Evolutionary conservation across 305 asterid species (phyloP), one percentile per base, ranked within the genome.

Genomic region (Rubia peregrina): DNA sequence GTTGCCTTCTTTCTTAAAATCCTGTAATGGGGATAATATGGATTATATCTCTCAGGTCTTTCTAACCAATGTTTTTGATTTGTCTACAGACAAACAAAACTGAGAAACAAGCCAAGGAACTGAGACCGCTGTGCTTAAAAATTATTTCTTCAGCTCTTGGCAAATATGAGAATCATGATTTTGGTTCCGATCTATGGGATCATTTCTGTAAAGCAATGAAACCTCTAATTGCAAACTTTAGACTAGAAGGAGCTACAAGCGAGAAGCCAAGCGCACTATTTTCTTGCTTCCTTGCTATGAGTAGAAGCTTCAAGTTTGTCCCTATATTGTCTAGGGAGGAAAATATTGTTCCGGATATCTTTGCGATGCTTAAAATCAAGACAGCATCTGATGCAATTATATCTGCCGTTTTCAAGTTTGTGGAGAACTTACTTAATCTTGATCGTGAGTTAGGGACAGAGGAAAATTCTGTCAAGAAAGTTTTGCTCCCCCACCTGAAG

Each of bases 231-330:
- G 84, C 85, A 64, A 80, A 83, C 73, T 90, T 92, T 81, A 90
- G 83, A 87, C 89, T 84, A 83, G 97, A 88, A 80, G 92, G 95
- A 48, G 92, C 90, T 69, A 86, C 93, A 62, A 88, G 96, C 74
- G 85, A 87, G 85, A 88, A 86, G 82, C 97, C 98, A 63, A 94
- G 97, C 80, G 85, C 99, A 26, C 83, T 95, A 73, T 92, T 95
- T 69, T 76, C 85, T 71, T 95, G 98, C 86, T 95, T 95, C 84
- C 91, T 95, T 76, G 92, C 90, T 61, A 92, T 95, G 95, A 95
- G 99, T 83, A 85, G 88, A 85, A 92, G 88, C 83, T 76, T 82
- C 83, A 84, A 86, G 76, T 85, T 95, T 70, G 87, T 86, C 76
- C 80, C 91, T 8, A 81, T 95, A 60, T 83, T 95, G 80, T 60